Conservation (phyloP, 2,329 filamentous ascomycete species). For the Xylariaceae sp. region DNA sequence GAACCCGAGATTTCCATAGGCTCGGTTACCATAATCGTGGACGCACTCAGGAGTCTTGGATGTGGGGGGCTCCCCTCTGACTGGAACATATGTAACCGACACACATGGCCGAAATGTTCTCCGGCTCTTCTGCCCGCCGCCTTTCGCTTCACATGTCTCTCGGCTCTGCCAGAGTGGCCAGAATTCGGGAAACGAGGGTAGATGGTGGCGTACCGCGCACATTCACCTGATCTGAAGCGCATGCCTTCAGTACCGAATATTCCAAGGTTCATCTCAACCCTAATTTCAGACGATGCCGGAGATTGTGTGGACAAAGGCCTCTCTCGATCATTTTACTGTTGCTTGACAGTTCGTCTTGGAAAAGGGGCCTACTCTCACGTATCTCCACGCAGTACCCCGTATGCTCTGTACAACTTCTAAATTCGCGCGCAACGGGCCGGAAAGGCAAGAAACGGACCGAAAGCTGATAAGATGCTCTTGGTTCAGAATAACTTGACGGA, state of each 20-base stretch:
- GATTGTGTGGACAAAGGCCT: background rate
- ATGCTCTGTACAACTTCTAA: background rate
- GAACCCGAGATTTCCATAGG: slow-evolving; percentile 34
- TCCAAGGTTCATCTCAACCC: background rate
- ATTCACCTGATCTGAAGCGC: background rate
- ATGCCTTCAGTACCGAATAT: background rate
- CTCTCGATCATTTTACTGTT: background rate
- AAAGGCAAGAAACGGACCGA: background rate
- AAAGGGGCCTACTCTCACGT: background rate
- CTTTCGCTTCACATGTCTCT: background rate
- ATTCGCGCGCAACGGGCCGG: background rate
- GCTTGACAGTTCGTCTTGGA: background rate
- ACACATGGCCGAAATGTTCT: background rate
- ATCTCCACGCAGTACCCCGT: background rate
- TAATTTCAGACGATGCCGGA: background rate
- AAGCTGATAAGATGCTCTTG: background rate
- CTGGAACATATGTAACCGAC: background rate
- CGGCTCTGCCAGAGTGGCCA: background rate
- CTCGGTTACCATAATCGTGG: slow-evolving; percentile 19
- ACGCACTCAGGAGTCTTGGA: background rate
- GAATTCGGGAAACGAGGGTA: background rate
- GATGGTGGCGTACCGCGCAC: background rate
- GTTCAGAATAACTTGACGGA: background rate
- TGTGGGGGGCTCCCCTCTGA: slow-evolving; percentile 4
- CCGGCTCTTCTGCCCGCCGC: background rate